Conservation (phyloP, 2,329 filamentous ascomycete species). For the Diplocarpon mali region DNA sequence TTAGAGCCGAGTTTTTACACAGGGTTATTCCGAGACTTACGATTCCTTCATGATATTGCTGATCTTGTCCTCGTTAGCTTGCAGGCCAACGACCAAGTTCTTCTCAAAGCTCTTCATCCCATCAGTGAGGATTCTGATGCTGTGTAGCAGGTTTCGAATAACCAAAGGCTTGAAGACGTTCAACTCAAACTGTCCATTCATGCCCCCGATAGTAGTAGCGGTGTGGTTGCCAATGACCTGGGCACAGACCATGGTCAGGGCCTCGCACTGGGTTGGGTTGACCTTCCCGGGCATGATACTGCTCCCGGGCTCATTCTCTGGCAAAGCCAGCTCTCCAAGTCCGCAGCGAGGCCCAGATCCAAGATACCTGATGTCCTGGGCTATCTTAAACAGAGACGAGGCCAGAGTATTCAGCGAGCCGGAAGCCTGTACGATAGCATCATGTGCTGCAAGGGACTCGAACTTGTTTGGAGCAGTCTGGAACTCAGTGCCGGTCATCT, state of each 20-base stretch:
- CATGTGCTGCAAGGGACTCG: constrained; percentile 89
- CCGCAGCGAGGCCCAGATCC: constrained; percentile 93
- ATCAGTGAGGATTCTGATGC: constrained; percentile 75
- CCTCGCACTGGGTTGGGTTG: constrained; percentile 97
- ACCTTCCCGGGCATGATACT: constrained; percentile 99
- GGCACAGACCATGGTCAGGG: constrained; percentile 91
- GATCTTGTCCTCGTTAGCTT: constrained; percentile 93
- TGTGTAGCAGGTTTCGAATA: constrained; percentile 92
- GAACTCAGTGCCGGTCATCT: constrained; percentile 88
- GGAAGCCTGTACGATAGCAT: constrained; percentile 88
- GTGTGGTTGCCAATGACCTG: constrained; percentile 98
- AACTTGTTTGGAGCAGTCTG: constrained; percentile 98
- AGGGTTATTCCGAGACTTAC: constrained; percentile 38
- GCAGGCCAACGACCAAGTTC: constrained; percentile 77
- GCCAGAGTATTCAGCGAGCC: constrained; percentile 91
- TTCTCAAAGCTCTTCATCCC: constrained; percentile 93
- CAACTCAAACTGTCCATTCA: constrained; percentile 96
- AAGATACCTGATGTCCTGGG: constrained; percentile 94
- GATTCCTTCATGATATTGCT: constrained; percentile 84
- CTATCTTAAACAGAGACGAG: constrained; percentile 89
- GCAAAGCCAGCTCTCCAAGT: constrained; percentile 82
- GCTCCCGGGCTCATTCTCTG: constrained; percentile 95
- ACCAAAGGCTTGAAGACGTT: constrained; percentile 98
- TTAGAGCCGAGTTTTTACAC: neutral
- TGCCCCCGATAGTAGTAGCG: constrained; percentile 84